A percentile compares a stretch with the other conserved stretches of the same genome.
Evolutionary conservation across 2,329 filamentous ascomycete species (phyloP).

Genomic region (Penicillium decumbens): DNA sequence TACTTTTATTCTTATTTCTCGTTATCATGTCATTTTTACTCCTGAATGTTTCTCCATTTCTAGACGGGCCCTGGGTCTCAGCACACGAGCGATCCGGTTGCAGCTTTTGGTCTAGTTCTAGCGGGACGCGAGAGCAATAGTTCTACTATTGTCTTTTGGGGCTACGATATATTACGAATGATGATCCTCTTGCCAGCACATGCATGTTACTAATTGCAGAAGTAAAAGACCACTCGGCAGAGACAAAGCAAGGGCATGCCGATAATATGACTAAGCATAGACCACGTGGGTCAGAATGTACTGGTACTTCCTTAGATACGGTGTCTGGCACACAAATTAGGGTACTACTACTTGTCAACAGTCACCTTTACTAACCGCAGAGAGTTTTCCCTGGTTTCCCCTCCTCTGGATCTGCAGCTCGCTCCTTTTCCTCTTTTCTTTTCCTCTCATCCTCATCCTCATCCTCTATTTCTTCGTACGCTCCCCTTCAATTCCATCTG

Average conservation of each 20-base stretch:
- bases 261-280: slow-evolving; percentile 11
- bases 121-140: not conserved
- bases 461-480: slow-evolving; percentile 13
- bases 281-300: slow-evolving; percentile 9
- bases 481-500: slow-evolving; percentile 6
- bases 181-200: not conserved
- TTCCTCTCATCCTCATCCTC: slow-evolving; percentile 13
- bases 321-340: not conserved
- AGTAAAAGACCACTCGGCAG: slow-evolving; percentile 1
- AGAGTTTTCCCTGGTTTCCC: slow-evolving; percentile 15
- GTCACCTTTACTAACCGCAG: slow-evolving; percentile 8
- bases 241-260: not conserved
- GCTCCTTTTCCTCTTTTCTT: slow-evolving; percentile 13
- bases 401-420: slow-evolving; percentile 14
- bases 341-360: not conserved
- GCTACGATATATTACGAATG: not conserved
- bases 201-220: not conserved
- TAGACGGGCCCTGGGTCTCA: not conserved
- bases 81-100: not conserved
- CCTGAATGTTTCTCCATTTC: not conserved
- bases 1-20: not conserved
- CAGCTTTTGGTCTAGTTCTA: not conserved
- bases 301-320: slow-evolving; percentile 4
- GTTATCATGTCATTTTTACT: not conserved
- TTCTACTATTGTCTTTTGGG: not conserved